Evolutionary conservation across 345 rosid species (phyloP).

Genomic region (Corchorus olitorius): DNA sequence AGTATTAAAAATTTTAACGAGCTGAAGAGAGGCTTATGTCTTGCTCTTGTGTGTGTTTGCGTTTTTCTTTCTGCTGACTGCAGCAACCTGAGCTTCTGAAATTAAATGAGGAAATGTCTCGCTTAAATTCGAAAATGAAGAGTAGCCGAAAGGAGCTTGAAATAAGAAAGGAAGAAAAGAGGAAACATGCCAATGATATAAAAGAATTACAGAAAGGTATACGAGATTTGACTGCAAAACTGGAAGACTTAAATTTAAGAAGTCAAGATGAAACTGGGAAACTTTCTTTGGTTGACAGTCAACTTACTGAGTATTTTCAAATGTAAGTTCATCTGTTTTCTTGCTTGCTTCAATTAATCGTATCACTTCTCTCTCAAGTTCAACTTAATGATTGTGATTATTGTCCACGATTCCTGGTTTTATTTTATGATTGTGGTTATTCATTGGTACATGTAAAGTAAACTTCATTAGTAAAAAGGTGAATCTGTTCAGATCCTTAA

Average conservation of each 20-base stretch:
- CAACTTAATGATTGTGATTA: not conserved
- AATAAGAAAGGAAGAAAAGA: conserved; percentile 68
- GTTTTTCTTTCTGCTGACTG: conserved; percentile 10
- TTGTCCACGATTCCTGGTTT: not conserved
- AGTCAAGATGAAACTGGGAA: conserved; percentile 78
- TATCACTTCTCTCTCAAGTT: not conserved
- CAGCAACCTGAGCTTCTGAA: conserved; percentile 97
- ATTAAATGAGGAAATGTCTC: conserved; percentile 80
- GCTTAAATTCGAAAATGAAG: conserved; percentile 81
- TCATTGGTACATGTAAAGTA: not conserved
- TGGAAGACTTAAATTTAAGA: conserved; percentile 72
- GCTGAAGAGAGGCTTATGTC: conserved; percentile 13
- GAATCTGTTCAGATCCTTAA: conserved; percentile 7
- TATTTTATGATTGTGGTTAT: not conserved
- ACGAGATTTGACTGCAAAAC: conserved; percentile 66
- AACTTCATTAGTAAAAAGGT: not conserved
- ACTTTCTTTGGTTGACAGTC: conserved; percentile 78
- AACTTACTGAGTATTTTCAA: conserved; percentile 77
- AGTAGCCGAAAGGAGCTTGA: conserved; percentile 79
- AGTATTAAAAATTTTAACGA: conserved; percentile 12
- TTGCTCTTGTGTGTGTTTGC: conserved; percentile 16
- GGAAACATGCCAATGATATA: conserved; percentile 67
- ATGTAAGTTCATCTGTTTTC: conserved; percentile 55
- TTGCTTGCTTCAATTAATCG: conserved; percentile 7
- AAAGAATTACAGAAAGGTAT: conserved; percentile 67